Base-by-base conservation (phyloP, 2,329 filamentous ascomycete species). In the Xylariaceae sp. region DNA sequence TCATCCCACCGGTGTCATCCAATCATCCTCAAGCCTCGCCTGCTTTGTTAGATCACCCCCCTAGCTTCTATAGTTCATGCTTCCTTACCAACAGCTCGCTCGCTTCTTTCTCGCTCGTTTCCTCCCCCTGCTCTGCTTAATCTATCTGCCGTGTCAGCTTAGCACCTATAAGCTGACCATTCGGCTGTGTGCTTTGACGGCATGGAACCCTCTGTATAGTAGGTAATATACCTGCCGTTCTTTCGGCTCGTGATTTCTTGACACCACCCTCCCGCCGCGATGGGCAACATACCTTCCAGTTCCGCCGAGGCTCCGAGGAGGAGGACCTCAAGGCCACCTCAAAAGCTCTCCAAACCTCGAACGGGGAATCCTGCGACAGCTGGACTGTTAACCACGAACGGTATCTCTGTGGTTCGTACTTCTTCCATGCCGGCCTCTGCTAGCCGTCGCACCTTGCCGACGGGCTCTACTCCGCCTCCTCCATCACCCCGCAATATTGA, bases 241-340 rank as follows among this genome's bases (percentile, higher is more conserved):
- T 49, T 48, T 56, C 55, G 55, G 60, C 53, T 56, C 49, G 48
- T 46, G 45, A n/a, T n/a, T n/a, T 52, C 45, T 32, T 32, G 48
- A 45, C 42, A 45, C 34, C 41, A 39, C 49, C 54, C 50, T 36
- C 33, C n/a, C 46, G 45, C 49, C 57, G 64, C 45, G 53, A 79
- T 79, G 76, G 76, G 76, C 44, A 79, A 79, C 59, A 62, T 67
- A 37, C 62, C 71, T 45, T 79, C n/a, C n/a, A n/a, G n/a, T n/a
- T n/a, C 74, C 36, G 61, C 67, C 54, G 70, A 75, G 61, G 66
- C 67, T 59, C 62, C 64, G 49, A 58, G 45, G 60, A 64, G 57
- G 48, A 54, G 55, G n/a, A n/a, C n/a, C 51, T 64, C 59, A 47
- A 65, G 60, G 55, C 46, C 63, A 43, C 62, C 71, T 58, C 71